phyloP scores from a whole-genome alignment of 2,329 filamentous ascomycete species.

The Beauveria bassiana region DNA sequence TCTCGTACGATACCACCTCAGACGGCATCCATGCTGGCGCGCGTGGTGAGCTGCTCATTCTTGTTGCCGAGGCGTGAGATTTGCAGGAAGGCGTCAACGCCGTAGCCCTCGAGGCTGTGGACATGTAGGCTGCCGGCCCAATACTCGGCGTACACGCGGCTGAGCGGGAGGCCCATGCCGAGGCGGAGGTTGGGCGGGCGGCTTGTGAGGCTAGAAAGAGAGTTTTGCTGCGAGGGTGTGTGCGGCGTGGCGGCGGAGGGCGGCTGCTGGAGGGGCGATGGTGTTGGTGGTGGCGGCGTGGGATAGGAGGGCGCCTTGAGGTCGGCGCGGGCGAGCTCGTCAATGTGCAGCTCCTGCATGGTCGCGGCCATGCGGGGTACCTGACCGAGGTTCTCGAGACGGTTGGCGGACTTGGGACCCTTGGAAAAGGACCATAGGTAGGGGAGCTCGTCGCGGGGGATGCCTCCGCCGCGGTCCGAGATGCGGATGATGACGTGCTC shows the following conservation, averaged over 20 bases:
- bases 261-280: not conserved
- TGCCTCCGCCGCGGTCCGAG: constrained; percentile 89
- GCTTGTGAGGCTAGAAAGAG: constrained; percentile 70
- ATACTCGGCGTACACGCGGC: constrained; percentile 91
- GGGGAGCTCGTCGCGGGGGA: constrained; percentile 75
- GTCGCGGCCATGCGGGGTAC: constrained; percentile 92
- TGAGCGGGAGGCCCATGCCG: constrained; percentile 90
- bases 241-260: not conserved
- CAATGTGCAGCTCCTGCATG: constrained; percentile 70
- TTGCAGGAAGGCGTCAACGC: constrained; percentile 90
- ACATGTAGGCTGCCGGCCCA: constrained; percentile 91
- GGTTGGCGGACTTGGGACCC: constrained; percentile 68
- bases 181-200: constrained; percentile 79
- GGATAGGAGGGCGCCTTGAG: constrained; percentile 32
- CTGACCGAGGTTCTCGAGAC: constrained; percentile 75
- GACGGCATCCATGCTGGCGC: constrained; percentile 70
- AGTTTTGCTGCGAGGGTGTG: constrained; percentile 38
- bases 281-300: not conserved
- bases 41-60: constrained; percentile 82
- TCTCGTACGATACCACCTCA: constrained; percentile 26
- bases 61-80: constrained; percentile 96
- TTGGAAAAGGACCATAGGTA: constrained; percentile 97
- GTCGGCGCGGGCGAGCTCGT: constrained; percentile 29
- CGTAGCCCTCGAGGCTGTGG: constrained; percentile 91
- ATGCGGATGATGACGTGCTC: constrained; percentile 96